Base-by-base conservation (phyloP, 2,329 filamentous ascomycete species). In the Claviceps paspali region DNA sequence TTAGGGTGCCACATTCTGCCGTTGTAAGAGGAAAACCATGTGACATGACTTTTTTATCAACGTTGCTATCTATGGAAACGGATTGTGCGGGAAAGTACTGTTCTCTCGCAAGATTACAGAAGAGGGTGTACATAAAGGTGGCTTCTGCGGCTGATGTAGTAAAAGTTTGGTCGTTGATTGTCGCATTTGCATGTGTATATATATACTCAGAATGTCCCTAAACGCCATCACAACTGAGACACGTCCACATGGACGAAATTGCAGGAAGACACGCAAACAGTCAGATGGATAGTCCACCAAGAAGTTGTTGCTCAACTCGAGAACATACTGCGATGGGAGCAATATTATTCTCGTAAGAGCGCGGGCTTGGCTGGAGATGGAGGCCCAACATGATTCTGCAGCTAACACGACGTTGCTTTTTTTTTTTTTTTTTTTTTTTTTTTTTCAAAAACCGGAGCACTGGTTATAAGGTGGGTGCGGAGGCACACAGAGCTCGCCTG, bases 1-100 rank as follows among this genome's bases (percentile, higher is more conserved):
- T 63, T 98, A 49, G 88, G 88, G 38, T 98, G 88, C 56, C 87
- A 95, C 62, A 73, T 96, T 45, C 61, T 94, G 46, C 85, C 84
- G 19, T 47, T 92, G 39, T 93, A 38, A 34, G 6, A 29, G 18
- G 23, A 29, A 26, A 22, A 8, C 5, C 33, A 19, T 27, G 24
- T 14, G 12, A 7, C 17, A 15, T 14, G 10, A 7, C 4, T 14
- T 8, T 15, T n/a, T 12, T n/a, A 8, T 28, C 6, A 18, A 35
- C 14, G 23, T 29, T 33, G 35, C 39, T 30, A 30, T 37, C n/a
- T n/a, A n/a, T 33, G 37, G 30, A 32, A 22, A 6, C 14, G 19
- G 14, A 8, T 26, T 29, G 21, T 30, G 6, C n/a, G 8, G 23
- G 24, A 17, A 29, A 5, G 5, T 24, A 19, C 11, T 19, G 14